phyloP scores from a whole-genome alignment of 768 basidiomycete species.

The Hemileccinum impolitum region DNA sequence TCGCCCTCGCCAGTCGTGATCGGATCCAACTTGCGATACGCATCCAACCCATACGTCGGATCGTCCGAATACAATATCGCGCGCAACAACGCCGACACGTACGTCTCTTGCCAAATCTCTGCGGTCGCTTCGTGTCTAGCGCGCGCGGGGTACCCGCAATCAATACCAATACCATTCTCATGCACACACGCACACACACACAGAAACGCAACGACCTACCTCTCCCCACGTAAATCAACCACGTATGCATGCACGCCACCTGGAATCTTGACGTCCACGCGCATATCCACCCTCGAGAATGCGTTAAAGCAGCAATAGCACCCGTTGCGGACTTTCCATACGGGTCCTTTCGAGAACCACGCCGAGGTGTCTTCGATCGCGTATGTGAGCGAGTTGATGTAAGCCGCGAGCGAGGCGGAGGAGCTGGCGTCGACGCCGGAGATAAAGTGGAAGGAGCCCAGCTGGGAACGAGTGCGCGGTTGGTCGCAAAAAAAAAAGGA shows the following conservation, averaged over 20 bases:
- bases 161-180: too few relatives aligned
- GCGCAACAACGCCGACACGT: conserved; percentile 87
- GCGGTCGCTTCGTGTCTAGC: conserved; percentile 81
- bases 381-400: conserved; percentile 98
- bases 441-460: conserved; percentile 95
- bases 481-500: conserved; percentile 1
- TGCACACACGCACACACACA: too few relatives aligned
- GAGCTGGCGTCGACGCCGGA: conserved; percentile 99
- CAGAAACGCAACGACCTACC: conserved; percentile 43
- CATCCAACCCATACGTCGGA: conserved; percentile 84
- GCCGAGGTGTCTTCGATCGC: conserved; percentile 85
- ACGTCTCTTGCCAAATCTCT: conserved; percentile 97
- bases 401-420: conserved; percentile 95
- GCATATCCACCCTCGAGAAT: conserved; percentile 92
- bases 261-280: conserved; percentile 98
- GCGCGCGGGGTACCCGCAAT: too few relatives aligned
- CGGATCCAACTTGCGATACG: conserved; percentile 93
- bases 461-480: conserved; percentile 39
- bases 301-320: conserved; percentile 99
- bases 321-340: conserved; percentile 91
- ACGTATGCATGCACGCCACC: conserved; percentile 95
- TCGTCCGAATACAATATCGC: conserved; percentile 97
- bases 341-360: conserved; percentile 84
- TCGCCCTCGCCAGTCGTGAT: conserved; percentile 89
- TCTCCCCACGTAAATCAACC: conserved; percentile 90